Conservation (phyloP, 352 stramenopile genomes). For the Phytopythium mirpurense region DNA sequence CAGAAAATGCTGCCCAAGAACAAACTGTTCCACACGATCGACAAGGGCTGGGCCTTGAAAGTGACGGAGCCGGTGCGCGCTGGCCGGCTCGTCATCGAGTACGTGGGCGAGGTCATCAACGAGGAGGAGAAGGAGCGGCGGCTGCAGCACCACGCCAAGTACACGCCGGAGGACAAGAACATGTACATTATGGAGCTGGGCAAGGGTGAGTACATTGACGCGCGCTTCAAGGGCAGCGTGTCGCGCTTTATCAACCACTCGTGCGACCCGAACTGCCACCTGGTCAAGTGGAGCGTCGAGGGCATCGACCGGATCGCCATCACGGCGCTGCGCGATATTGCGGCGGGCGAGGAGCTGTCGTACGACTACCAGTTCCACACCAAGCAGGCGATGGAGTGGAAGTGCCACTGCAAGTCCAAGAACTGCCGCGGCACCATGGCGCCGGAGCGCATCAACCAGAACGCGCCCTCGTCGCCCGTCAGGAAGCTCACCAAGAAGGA, state of each 20-base stretch:
- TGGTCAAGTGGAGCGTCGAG: slow-evolving; percentile 94
- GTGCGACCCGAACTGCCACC: slow-evolving; percentile 94
- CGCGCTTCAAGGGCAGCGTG: slow-evolving; percentile 89
- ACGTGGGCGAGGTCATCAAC: slow-evolving; percentile 94
- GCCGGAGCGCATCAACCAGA: slow-evolving; percentile 65
- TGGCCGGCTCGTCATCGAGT: slow-evolving; percentile 91
- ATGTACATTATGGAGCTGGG: slow-evolving; percentile 95
- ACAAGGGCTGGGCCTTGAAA: slow-evolving; percentile 91
- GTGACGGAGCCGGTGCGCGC: slow-evolving; percentile 75
- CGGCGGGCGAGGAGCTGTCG: slow-evolving; percentile 86
- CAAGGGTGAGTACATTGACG: slow-evolving; percentile 94
- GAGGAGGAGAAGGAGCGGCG: slow-evolving; percentile 89
- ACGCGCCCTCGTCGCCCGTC: slow-evolving; percentile 11
- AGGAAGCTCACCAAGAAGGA: slow-evolving; percentile 86
- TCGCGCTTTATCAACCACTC: slow-evolving; percentile 98
- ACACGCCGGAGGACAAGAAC: slow-evolving; percentile 92
- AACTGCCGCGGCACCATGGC: slow-evolving; percentile 87
- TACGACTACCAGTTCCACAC: slow-evolving; percentile 96
- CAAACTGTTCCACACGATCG: slow-evolving; percentile 68
- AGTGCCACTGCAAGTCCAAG: slow-evolving; percentile 76
- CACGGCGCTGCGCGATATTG: slow-evolving; percentile 87
- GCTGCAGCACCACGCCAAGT: slow-evolving; percentile 73
- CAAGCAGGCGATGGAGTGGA: slow-evolving; percentile 81
- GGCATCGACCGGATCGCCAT: slow-evolving; percentile 92
- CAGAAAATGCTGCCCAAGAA: slow-evolving; percentile 74